phyloP scores from a whole-genome alignment of 768 basidiomycete genomes.

The Pleurotus citrinopileatus region DNA sequence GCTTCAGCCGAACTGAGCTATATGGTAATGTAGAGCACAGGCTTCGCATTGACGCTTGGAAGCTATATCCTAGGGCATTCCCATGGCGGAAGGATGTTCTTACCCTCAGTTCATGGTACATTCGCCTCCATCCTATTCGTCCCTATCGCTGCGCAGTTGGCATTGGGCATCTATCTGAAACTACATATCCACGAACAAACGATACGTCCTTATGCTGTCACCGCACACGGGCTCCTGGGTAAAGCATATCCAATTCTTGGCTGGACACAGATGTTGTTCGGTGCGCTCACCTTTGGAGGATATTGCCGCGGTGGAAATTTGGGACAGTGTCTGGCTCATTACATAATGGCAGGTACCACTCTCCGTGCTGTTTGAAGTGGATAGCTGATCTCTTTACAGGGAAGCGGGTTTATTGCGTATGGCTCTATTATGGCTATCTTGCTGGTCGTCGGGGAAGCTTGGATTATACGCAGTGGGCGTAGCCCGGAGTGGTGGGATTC shows the following conservation, averaged over 20 bases:
- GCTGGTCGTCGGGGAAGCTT: conserved; percentile 72
- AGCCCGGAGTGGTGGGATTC: conserved; percentile 90
- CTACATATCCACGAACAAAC: conserved; percentile 83
- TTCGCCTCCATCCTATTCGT: conserved; percentile 65
- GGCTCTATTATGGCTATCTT: conserved; percentile 78
- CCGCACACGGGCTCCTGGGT: conserved; percentile 74
- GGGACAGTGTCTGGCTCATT: conserved; percentile 86
- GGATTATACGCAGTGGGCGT: conserved; percentile 66
- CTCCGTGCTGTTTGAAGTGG: background rate
- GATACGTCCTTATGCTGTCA: conserved; percentile 67
- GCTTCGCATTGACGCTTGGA: conserved; percentile 63
- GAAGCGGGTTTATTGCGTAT: conserved; percentile 88
- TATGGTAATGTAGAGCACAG: conserved; percentile 44
- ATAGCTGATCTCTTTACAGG: conserved; percentile 2
- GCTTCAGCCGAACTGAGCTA: background rate
- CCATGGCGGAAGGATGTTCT: conserved; percentile 81
- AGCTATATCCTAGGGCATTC: conserved; percentile 84
- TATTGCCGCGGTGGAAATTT: conserved; percentile 79
- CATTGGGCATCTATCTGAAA: conserved; percentile 86
- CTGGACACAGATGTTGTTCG: conserved; percentile 90
- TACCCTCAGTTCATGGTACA: conserved; percentile 66
- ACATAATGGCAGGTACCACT: conserved; percentile 58
- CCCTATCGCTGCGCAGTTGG: conserved; percentile 64
- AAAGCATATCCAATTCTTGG: conserved; percentile 82
- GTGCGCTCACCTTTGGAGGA: conserved; percentile 67